These are phyloP conservation scores for Wallemia mellicola DNA, from an alignment of 1,284 basidiomycete species.

Conservation along the genomic window DNA sequence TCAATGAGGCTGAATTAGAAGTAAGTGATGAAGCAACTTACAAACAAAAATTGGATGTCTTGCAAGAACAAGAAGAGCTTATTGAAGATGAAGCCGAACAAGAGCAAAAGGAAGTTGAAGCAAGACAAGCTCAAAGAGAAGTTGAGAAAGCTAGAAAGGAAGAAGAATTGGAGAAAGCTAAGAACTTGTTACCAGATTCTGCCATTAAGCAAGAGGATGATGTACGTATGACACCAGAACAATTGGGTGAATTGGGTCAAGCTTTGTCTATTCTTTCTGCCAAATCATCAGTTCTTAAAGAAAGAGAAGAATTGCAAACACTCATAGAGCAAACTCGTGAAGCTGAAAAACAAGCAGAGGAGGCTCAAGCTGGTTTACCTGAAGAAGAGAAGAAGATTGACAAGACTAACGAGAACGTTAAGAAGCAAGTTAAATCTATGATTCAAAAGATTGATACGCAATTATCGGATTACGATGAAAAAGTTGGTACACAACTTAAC, in stretches of 20 bases:
- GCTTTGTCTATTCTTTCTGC: conserved; percentile 72
- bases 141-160: conserved; percentile 27
- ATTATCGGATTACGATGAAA: conserved; percentile 65
- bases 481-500: conserved; percentile 70
- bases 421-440: conserved; percentile 83
- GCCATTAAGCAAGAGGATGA: conserved; percentile 26
- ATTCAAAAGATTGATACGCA: conserved; percentile 84
- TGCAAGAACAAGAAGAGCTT: conserved; percentile 94
- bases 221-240: conserved; percentile 88
- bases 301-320: conserved; percentile 61
- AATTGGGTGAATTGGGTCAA: conserved; percentile 75
- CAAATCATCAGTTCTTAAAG: conserved; percentile 87
- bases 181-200: conserved; percentile 38
- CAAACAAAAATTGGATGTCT: conserved; percentile 89
- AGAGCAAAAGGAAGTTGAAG: conserved; percentile 79
- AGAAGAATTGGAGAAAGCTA: conserved; percentile 38
- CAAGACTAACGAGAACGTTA: conserved; percentile 19
- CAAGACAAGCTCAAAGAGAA: conserved; percentile 54
- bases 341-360: conserved; percentile 39
- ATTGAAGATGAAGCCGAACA: conserved; percentile 98
- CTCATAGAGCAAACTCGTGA: conserved; percentile 53
- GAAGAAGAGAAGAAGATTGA: background rate
- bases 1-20: conserved; percentile 87
- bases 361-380: background rate
- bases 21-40: conserved; percentile 82